A percentile compares a stretch with the other conserved stretches of the same genome.
Evolutionary conservation across 345 rosid species (phyloP).

Genomic region (Laguncularia racemosa): DNA sequence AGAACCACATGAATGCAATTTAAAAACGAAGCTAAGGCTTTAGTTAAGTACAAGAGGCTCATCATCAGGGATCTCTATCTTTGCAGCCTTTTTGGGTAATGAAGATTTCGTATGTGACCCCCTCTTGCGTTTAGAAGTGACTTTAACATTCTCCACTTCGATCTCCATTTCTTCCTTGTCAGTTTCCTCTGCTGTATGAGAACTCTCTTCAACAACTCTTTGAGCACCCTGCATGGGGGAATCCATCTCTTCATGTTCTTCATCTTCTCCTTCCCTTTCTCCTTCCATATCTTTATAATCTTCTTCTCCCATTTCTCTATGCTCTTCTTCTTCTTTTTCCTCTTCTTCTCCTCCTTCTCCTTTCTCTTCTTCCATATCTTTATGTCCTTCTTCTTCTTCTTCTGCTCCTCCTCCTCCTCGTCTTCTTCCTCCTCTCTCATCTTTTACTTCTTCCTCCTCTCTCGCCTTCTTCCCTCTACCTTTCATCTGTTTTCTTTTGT

Average conservation of each 20-base stretch:
- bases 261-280: slow-evolving; percentile 22
- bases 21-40: slow-evolving; percentile 7
- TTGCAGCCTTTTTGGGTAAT: slow-evolving; percentile 18
- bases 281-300: slow-evolving; percentile 25
- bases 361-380: slow-evolving; percentile 20
- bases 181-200: neutral
- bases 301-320: slow-evolving; percentile 27
- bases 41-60: slow-evolving; percentile 77
- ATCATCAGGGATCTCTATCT: slow-evolving; percentile 63
- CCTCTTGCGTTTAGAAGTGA: slow-evolving; percentile 16
- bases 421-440: slow-evolving; percentile 28
- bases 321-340: slow-evolving; percentile 26
- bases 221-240: slow-evolving; percentile 1
- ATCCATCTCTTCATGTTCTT: slow-evolving; percentile 20
- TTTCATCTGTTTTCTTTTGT: slow-evolving; percentile 25
- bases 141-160: slow-evolving; percentile 22
- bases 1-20: neutral
- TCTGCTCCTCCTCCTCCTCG: slow-evolving; percentile 30
- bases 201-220: slow-evolving; percentile 17
- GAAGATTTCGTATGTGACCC: slow-evolving; percentile 14
- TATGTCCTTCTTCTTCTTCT: slow-evolving; percentile 15
- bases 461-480: slow-evolving; percentile 27
- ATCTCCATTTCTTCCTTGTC: neutral
- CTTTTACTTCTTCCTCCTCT: slow-evolving; percentile 35
- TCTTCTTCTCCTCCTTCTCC: slow-evolving; percentile 18